Evolutionary conservation across 1,284 basidiomycete genomes (phyloP).

Genomic region (Microbotryum violaceum): DNA sequence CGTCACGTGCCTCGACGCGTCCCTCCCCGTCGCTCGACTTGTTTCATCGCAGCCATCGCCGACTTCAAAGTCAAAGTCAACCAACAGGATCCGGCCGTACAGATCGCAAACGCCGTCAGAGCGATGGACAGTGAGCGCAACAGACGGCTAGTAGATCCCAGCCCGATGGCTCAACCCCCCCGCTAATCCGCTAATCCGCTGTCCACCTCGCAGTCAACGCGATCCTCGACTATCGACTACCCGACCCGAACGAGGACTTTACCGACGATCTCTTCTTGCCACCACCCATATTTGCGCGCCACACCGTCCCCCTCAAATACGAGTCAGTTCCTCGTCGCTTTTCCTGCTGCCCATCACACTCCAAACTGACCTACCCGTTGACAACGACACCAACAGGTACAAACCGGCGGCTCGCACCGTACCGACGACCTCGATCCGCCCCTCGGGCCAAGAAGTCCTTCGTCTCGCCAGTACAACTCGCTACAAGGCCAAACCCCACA

Average conservation of each 20-base stretch:
- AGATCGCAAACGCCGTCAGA: conserved; percentile 63
- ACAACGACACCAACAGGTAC: conserved; percentile 49
- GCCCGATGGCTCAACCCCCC: background rate
- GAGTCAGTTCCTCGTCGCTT: conserved; percentile 48
- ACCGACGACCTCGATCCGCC: conserved; percentile 10
- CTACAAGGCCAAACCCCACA: conserved; percentile 67
- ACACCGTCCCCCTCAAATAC: conserved; percentile 66
- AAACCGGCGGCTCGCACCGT: conserved; percentile 45
- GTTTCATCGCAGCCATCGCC: conserved; percentile 60
- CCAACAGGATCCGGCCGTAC: conserved; percentile 57
- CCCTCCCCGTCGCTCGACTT: background rate
- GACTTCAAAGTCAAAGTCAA: conserved; percentile 69
- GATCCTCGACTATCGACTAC: conserved; percentile 16
- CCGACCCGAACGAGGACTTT: conserved; percentile 27
- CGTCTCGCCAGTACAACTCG: conserved; percentile 68
- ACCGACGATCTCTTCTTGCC: conserved; percentile 56
- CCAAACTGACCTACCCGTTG: background rate
- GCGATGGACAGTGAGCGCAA: conserved; percentile 61
- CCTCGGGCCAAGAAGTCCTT: conserved; percentile 55
- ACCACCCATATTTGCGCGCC: conserved; percentile 73
- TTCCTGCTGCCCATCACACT: background rate
- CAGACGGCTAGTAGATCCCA: background rate
- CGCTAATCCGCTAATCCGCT: too few relatives aligned
- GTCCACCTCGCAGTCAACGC: conserved; percentile 22
- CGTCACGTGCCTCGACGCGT: background rate